Evolutionary conservation across 2,329 filamentous ascomycete species (phyloP).

Genomic region (Penicillium sp.): DNA sequence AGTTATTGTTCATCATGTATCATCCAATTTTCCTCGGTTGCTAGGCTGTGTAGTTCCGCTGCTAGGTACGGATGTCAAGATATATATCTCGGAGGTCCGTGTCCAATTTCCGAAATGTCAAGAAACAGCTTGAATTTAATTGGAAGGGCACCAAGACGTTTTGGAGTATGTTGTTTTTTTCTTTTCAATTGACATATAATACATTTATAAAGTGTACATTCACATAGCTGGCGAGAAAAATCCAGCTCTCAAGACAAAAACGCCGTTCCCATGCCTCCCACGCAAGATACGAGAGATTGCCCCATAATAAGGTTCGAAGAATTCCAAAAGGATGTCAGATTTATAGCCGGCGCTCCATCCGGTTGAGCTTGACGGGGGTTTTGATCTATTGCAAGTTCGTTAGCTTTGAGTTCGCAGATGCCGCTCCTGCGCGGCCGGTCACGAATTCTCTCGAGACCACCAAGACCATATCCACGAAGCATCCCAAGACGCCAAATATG

Average conservation of each 20-base stretch:
- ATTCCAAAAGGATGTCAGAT: constrained; percentile 10
- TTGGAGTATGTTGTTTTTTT: not conserved
- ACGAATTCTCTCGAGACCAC: not conserved
- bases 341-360: constrained; percentile 59
- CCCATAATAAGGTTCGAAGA: constrained; percentile 30
- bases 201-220: constrained; percentile 29
- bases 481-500: too few species aligned
- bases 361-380: constrained; percentile 65
- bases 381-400: constrained; percentile 55
- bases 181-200: constrained; percentile 30
- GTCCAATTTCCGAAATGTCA: too few species aligned
- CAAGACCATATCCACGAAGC: not conserved
- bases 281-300: constrained; percentile 27
- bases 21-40: constrained; percentile 3
- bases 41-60: too few species aligned
- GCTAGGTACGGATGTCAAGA: not conserved
- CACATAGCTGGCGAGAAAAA: constrained; percentile 27
- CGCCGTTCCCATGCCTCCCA: constrained; percentile 36
- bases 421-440: too few species aligned
- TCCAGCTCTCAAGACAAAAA: constrained; percentile 33
- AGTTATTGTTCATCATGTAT: constrained; percentile 32
- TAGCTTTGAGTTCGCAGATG: constrained; percentile 21
- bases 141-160: not conserved
- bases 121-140: not conserved
- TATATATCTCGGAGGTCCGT: not conserved